These are phyloP conservation scores for Aurantiochytrium sp. DNA, from an alignment of 108 stramenopile genomes.

Conservation along the genomic window DNA sequence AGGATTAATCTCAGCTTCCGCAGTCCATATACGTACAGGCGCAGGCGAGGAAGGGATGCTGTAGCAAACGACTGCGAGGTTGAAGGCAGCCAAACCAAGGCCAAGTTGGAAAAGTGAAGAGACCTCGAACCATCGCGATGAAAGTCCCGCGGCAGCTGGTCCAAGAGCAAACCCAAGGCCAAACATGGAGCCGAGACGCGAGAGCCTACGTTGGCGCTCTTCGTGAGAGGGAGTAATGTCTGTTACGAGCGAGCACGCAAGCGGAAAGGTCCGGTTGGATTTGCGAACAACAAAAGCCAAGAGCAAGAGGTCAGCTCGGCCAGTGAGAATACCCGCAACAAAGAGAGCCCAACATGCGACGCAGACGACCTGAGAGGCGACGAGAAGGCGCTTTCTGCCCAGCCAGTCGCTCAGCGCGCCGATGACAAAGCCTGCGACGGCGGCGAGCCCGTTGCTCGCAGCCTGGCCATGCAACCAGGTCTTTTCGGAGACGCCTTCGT, in stretches of 20 bases:
- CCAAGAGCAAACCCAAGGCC: background rate
- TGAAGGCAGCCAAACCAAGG: background rate
- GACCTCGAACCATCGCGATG: background rate
- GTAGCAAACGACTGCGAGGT: background rate
- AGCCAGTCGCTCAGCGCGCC: background rate
- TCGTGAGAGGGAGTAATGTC: background rate
- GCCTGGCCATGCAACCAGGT: background rate
- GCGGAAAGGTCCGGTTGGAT: background rate
- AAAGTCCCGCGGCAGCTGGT: background rate
- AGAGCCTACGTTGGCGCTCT: background rate
- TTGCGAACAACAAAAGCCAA: background rate
- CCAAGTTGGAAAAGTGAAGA: background rate
- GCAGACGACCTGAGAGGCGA: background rate
- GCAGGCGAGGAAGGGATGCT: too few relatives aligned
- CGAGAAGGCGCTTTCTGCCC: background rate
- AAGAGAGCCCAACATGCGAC: background rate
- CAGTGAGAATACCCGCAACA: background rate
- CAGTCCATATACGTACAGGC: too few relatives aligned
- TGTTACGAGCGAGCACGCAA: background rate
- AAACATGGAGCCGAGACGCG: background rate
- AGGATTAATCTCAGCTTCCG: too few relatives aligned
- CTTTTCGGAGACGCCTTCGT: background rate
- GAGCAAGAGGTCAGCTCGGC: background rate
- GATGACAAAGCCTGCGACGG: background rate
- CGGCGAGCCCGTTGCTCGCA: background rate